Percentiles rank a stretch among this genome's conserved stretches.
Evolutionary conservation across 805 yeast genomes (phyloP).

Genomic region (Yarrowia deformans): DNA sequence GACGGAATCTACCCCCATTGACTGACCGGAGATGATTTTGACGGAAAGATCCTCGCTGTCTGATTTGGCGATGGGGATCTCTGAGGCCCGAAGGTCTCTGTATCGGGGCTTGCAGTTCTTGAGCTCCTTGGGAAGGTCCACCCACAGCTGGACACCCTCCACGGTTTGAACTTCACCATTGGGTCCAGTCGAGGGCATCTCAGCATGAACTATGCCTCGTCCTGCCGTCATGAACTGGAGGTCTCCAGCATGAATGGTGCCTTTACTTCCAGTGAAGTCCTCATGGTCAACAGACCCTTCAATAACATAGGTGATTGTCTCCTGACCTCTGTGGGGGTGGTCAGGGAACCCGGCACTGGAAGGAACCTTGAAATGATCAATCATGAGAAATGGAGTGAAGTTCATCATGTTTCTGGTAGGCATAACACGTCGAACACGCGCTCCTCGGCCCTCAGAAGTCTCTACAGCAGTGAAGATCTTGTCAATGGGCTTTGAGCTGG

Average conservation of each 20-base stretch:
- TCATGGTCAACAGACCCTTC: constrained; percentile 77
- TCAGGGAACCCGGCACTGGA: constrained; percentile 79
- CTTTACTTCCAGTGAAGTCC: constrained; percentile 82
- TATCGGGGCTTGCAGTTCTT: constrained; percentile 75
- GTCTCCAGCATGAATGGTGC: constrained; percentile 79
- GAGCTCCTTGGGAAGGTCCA: constrained; percentile 71
- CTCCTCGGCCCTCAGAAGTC: constrained; percentile 86
- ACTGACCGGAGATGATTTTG: constrained; percentile 76
- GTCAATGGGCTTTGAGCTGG: constrained; percentile 11
- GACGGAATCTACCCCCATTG: constrained; percentile 77
- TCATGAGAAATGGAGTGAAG: constrained; percentile 79
- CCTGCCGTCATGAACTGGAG: constrained; percentile 95
- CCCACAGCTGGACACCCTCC: constrained; percentile 84
- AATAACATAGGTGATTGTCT: constrained; percentile 70
- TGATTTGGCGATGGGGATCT: constrained; percentile 72
- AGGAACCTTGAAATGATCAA: constrained; percentile 73
- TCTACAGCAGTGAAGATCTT: constrained; percentile 61
- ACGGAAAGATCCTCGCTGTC: constrained; percentile 65
- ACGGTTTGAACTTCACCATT: constrained; percentile 53
- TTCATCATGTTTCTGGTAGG: constrained; percentile 71
- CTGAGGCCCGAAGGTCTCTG: constrained; percentile 71
- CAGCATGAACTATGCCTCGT: constrained; percentile 82
- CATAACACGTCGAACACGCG: constrained; percentile 80
- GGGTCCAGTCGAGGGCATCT: constrained; percentile 71
- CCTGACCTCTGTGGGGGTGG: constrained; percentile 84